These are phyloP conservation scores for Stachybotrys chlorohalonatus DNA, from an alignment of 2,329 filamentous ascomycete genomes.

Conservation along the genomic window DNA sequence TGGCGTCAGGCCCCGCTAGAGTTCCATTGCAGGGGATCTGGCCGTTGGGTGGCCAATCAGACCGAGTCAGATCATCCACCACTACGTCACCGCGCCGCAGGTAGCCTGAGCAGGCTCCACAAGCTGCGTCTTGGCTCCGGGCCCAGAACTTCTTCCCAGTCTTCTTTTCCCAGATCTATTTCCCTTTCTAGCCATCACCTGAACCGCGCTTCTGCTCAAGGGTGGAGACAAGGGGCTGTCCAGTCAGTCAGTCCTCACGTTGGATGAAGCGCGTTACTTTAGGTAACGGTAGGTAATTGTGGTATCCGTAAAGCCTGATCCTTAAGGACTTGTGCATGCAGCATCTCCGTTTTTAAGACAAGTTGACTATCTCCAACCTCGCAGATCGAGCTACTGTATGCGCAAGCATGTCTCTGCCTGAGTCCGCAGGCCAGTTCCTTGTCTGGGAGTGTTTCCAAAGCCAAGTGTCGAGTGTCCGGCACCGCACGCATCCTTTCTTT, in stretches of 20 bases:
- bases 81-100: not conserved
- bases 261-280: too few relatives aligned
- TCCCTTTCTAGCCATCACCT: not conserved
- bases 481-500: too few relatives aligned
- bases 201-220: not conserved
- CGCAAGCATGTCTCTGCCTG: too few relatives aligned
- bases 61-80: not conserved
- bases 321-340: not conserved
- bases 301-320: too few relatives aligned
- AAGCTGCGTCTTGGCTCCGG: not conserved
- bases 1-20: slow-evolving; percentile 11
- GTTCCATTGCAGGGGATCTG: not conserved
- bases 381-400: too few relatives aligned
- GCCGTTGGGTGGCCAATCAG: not conserved
- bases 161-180: not conserved
- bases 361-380: too few relatives aligned
- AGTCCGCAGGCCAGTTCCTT: too few relatives aligned
- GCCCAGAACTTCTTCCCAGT: not conserved
- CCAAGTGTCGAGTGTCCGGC: too few relatives aligned
- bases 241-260: too few relatives aligned
- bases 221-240: too few relatives aligned
- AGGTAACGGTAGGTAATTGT: not conserved
- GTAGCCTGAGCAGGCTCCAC: too few relatives aligned
- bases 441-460: too few relatives aligned
- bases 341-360: not conserved